These are phyloP conservation scores for Oryza meyeriana DNA, from an alignment of 176 grass and related monocot genomes.

Conservation along the genomic window DNA sequence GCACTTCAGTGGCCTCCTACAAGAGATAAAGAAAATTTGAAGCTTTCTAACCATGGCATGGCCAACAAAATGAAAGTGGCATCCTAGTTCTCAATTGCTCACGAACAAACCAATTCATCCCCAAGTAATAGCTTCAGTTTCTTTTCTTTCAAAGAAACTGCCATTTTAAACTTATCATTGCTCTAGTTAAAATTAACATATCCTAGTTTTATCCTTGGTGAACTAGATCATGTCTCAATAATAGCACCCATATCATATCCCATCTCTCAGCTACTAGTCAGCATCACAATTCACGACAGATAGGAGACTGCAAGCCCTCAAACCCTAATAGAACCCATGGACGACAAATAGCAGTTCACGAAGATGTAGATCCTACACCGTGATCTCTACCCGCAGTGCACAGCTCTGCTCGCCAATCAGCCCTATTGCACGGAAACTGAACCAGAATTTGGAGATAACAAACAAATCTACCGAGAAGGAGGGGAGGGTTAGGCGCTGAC, in stretches of 20 bases:
- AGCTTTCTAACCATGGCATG: neutral
- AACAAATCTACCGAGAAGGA: neutral
- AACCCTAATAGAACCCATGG: neutral
- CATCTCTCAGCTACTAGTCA: neutral
- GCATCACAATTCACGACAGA: neutral
- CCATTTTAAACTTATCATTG: neutral
- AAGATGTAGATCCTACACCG: neutral
- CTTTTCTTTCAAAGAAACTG: neutral
- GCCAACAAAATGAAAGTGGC: neutral
- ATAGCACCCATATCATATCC: neutral
- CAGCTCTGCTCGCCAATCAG: neutral
- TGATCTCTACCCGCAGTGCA: neutral
- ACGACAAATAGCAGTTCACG: neutral
- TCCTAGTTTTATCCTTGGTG: neutral
- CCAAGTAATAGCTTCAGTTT: neutral
- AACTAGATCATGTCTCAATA: neutral
- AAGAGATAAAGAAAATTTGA: conserved; percentile 13
- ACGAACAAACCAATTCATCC: neutral
- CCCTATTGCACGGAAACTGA: neutral
- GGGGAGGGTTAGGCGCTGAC: conserved; percentile 31
- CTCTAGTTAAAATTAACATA: neutral
- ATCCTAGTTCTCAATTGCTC: neutral
- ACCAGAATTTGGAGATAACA: neutral
- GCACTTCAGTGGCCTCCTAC: conserved; percentile 52
- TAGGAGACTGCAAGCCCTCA: neutral